These are phyloP conservation scores for Polytolypa hystricis DNA, from an alignment of 2,329 filamentous ascomycete genomes.

Conservation along the genomic window DNA sequence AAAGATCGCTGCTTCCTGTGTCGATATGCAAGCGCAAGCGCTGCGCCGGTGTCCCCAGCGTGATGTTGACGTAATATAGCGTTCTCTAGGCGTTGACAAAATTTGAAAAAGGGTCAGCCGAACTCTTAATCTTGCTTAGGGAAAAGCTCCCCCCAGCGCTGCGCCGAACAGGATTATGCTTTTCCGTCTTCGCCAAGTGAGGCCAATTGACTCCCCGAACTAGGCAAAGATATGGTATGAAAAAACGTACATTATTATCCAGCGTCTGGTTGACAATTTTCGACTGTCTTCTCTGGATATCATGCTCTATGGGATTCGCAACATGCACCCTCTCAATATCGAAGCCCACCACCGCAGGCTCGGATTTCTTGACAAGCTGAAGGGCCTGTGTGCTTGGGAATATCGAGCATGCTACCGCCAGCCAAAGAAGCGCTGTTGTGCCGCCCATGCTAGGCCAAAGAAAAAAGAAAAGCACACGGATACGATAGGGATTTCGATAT, in stretches of 20 bases:
- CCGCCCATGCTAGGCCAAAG: slow-evolving; percentile 1
- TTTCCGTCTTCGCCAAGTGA: background rate
- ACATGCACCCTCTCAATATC: slow-evolving; percentile 41
- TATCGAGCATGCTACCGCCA: background rate
- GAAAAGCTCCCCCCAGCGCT: too few relatives aligned
- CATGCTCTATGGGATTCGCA: slow-evolving; percentile 35
- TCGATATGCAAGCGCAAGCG: slow-evolving; percentile 47
- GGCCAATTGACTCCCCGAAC: background rate
- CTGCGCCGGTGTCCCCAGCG: slow-evolving; percentile 47
- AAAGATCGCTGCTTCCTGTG: slow-evolving; percentile 53
- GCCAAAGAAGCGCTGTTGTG: background rate
- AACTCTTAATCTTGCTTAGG: too few relatives aligned
- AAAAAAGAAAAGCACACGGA: too few relatives aligned
- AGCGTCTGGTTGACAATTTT: slow-evolving; percentile 37
- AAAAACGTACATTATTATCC: slow-evolving; percentile 40
- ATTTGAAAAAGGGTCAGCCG: background rate
- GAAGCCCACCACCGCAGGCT: slow-evolving; percentile 38
- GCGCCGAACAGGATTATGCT: too few relatives aligned
- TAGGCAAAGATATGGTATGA: background rate
- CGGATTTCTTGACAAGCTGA: slow-evolving; percentile 22
- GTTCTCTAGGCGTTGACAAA: slow-evolving; percentile 32
- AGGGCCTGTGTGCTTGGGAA: slow-evolving; percentile 13
- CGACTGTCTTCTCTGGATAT: slow-evolving; percentile 33
- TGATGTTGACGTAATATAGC: slow-evolving; percentile 48
- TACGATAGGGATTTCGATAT: too few relatives aligned